Evolutionary conservation across 2,329 filamentous ascomycete genomes (phyloP).

Genomic region (Alternaria incomplexa): DNA sequence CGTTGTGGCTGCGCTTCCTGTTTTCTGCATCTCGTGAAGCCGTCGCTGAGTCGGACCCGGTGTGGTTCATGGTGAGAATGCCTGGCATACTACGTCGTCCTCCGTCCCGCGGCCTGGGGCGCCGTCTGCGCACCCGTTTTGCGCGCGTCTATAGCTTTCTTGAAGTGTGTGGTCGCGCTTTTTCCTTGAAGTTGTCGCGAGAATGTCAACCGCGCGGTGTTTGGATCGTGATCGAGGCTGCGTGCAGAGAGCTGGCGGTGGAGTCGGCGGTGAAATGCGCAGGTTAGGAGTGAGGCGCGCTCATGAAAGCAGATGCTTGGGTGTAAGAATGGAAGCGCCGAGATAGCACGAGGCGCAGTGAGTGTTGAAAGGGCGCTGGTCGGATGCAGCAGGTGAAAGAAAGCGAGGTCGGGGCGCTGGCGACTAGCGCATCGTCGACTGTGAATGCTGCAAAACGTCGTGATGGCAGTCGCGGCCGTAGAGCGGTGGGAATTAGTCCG

Average conservation of each 20-base stretch:
- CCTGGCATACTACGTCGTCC: constrained; percentile 55
- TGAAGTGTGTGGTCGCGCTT: neutral
- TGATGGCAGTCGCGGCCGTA: constrained; percentile 18
- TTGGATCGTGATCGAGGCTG: neutral
- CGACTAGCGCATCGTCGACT: constrained; percentile 12
- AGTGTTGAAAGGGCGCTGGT: constrained; percentile 16
- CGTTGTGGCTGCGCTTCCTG: constrained; percentile 40
- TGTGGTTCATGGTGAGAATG: constrained; percentile 56
- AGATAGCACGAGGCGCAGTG: constrained; percentile 5
- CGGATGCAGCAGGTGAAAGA: constrained; percentile 15
- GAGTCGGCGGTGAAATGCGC: neutral
- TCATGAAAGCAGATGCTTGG: neutral
- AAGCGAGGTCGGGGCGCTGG: constrained; percentile 2
- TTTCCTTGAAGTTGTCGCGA: neutral
- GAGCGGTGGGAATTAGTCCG: neutral
- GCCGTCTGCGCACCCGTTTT: constrained; percentile 37
- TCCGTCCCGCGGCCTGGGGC: constrained; percentile 36
- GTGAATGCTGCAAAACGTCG: neutral
- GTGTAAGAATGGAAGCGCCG: constrained; percentile 5
- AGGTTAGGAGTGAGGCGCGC: neutral
- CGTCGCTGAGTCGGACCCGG: constrained; percentile 46
- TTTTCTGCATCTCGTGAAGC: constrained; percentile 36
- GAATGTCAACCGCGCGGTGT: neutral
- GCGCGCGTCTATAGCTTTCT: constrained; percentile 7
- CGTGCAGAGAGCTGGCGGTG: neutral